Base-by-base conservation (phyloP, 371 early-diverging fungal species). In the Mucor ambiguus region DNA sequence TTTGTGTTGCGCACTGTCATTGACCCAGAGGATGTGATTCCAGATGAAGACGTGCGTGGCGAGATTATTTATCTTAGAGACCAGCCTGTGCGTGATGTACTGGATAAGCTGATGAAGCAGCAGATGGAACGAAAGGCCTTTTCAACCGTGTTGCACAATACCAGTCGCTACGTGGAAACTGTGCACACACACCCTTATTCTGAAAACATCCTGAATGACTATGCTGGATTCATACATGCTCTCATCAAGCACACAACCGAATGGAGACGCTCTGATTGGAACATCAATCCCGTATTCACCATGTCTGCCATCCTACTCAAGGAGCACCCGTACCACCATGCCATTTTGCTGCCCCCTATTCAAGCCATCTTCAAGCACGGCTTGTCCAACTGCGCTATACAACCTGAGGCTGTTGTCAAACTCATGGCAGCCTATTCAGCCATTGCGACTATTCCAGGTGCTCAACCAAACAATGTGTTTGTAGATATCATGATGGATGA, bases 71-170 rank as follows among this genome's bases (percentile, higher is more conserved):
- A 81, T 64, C 70, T 88, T 8, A 84, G 85, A 2, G 86, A 88
- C 49, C 88, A 88, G 22, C 88, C 88, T 16, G 77, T 88, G 8
- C 83, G 85, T 6, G 88, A 88, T 61, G 86, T 88, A 6, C 30
- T 88, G 16, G 87, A 88, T 29, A 82, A 86, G 38, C 67, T 88
- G 46, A 81, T 81, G 78, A 86, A 81, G 32, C 84, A 85, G 59
- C 86, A 84, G 46, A 74, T 88, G 74, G 86, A 85, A 18, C 76
- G 85, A 4, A 70, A 73, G 16, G 77, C 85, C 8, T 86, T 88
- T 20, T 88, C 88, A 1, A 82, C 80, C 3, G 85, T 88, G 20
- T 60, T 88, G 28, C 75, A 76, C 52, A 88, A 88, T 63, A 77
- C 83, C 60, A 76, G 81, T 5, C 76, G 81, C 1, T 88, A 88